These are phyloP conservation scores for Rutstroemia sydowiana DNA, from an alignment of 2,329 filamentous ascomycete species.

Conservation along the genomic window DNA sequence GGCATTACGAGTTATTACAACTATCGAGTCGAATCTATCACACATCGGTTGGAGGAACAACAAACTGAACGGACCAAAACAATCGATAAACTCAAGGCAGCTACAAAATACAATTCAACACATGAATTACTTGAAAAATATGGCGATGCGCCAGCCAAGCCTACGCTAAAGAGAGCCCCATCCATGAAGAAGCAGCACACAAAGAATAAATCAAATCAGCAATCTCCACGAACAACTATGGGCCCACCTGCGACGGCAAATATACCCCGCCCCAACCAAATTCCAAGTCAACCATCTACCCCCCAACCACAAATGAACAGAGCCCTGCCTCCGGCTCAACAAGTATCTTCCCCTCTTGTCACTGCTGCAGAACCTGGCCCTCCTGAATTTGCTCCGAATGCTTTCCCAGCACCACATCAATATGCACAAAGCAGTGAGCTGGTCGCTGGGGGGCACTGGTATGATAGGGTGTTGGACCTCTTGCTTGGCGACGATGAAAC, in stretches of 20 bases:
- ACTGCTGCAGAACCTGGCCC: constrained; percentile 20
- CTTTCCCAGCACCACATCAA: constrained; percentile 39
- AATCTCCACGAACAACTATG: constrained; percentile 39
- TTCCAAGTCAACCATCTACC: constrained; percentile 21
- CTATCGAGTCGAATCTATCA: constrained; percentile 67
- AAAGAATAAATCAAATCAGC: constrained; percentile 18
- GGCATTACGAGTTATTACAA: constrained; percentile 65
- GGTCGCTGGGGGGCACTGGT: constrained; percentile 60
- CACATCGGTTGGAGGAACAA: constrained; percentile 63
- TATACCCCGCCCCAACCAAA: constrained; percentile 39
- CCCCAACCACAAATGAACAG: constrained; percentile 15
- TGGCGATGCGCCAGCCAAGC: constrained; percentile 45
- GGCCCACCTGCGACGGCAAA: constrained; percentile 57
- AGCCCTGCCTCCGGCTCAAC: neutral
- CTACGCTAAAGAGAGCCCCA: constrained; percentile 21
- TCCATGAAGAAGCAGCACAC: constrained; percentile 21
- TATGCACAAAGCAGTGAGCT: constrained; percentile 23
- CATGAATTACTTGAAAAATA: constrained; percentile 92
- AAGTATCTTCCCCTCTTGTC: constrained; percentile 16
- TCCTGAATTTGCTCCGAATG: constrained; percentile 70
- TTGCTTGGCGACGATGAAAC: constrained; percentile 94
- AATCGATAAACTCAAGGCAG: constrained; percentile 89
- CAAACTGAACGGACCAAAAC: constrained; percentile 76
- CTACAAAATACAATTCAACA: constrained; percentile 94
- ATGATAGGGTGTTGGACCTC: constrained; percentile 86